A percentile compares a stretch with the other conserved stretches of the same genome.
Conservation (phyloP, 2,329 filamentous ascomycete species). For the Rutstroemia sydowiana region DNA sequence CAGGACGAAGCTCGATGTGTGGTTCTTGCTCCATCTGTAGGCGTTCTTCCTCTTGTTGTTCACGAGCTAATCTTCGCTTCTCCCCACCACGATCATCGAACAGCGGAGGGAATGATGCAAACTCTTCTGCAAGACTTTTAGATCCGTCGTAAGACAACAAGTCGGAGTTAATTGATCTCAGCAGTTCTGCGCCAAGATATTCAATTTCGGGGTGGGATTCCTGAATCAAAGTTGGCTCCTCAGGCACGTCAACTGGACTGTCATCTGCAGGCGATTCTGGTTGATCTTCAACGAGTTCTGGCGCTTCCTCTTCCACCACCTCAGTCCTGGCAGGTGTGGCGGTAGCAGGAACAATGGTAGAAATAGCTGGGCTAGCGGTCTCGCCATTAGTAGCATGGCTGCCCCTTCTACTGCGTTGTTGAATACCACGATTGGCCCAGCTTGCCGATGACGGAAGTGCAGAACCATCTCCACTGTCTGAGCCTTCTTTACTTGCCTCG, state of each 20-base stretch:
- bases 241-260: constrained; percentile 5
- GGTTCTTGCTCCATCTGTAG: constrained; percentile 46
- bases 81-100: constrained; percentile 78
- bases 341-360: constrained; percentile 47
- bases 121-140: constrained; percentile 39
- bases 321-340: no score
- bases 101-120: constrained; percentile 60
- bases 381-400: constrained; percentile 78
- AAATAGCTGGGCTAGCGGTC: constrained; percentile 74
- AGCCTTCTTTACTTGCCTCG: constrained; percentile 70
- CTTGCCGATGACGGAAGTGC: constrained; percentile 90
- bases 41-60: constrained; percentile 56
- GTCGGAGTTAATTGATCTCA: constrained; percentile 40
- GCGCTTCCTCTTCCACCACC: constrained; percentile 35
- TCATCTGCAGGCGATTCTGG: constrained; percentile 9
- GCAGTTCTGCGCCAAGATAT: constrained; percentile 32
- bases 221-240: constrained; percentile 10
- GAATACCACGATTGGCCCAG: constrained; percentile 70
- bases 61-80: constrained; percentile 69
- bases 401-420: constrained; percentile 57
- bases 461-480: constrained; percentile 69
- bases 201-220: constrained; percentile 17
- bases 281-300: constrained; percentile 12
- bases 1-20: constrained; percentile 43
- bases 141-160: constrained; percentile 40